Evolutionary conservation across 208 protist genomes (phyloP), one percentile per base, ranked within the genome.

Genomic region (Novymonas esmeraldas): DNA sequence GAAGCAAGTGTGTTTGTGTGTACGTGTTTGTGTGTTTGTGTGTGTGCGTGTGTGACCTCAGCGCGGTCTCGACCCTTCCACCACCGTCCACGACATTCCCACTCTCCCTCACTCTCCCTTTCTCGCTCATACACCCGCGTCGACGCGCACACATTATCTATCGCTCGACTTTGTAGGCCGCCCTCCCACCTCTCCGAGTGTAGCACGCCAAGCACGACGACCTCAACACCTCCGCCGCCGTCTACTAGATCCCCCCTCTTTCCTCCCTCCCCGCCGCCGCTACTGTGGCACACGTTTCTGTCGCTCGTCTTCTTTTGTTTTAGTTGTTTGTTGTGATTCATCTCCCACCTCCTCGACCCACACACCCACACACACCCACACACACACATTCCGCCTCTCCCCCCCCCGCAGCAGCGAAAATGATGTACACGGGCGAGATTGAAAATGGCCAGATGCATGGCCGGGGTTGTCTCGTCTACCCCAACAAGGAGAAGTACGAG

Each of bases 391-490:
- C 60, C 6, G 13, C 4, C 56, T 9, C 31, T 28, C 50, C 50
- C 34, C 26, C 49, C 31, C 4, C 22, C 59, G 26, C 31, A 34
- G 16, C 55, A 51, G 64, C 48, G 39, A 88, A 81, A 64, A 97
- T 98, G 90, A 95, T 98, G 73, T 98, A 98, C 87, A 94, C 92
- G 38, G 97, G 97, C 49, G 92, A 98, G 57, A 98, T 98, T 74
- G 95, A 98, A 65, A 95, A 97, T 64, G 95, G 95, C 66, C 90
- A 96, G 81, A 98, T 98, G 95, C 95, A 98, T 77, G 97, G 97
- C 74, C 93, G 87, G 28, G 97, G 97, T 24, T 93, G 83, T 46
- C 89, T 98, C 36, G 76, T 97, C 42, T 98, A 98, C 70, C 89
- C 95, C 2, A 98, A 98, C 79, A 94, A 94, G 55, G 92, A 97